Evolutionary conservation across 495 filamentous ascomycete genomes (phyloP).

Genomic region (Glonium stellatum): DNA sequence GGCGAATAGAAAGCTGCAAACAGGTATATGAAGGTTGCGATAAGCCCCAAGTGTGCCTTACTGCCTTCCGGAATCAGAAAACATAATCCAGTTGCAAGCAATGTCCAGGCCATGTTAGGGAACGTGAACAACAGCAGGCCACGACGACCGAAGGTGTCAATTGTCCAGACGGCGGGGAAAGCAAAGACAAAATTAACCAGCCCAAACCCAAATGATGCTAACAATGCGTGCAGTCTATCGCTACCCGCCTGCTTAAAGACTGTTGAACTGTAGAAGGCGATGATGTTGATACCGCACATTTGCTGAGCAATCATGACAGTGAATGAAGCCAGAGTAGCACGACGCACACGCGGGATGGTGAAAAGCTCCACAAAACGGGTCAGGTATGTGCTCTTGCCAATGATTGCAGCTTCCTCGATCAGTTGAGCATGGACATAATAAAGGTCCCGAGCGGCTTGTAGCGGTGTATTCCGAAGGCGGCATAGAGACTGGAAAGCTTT

Average conservation of each 20-base stretch:
- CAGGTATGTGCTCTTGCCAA: conserved; percentile 44
- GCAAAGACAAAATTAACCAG: conserved; percentile 61
- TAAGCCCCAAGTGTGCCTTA: conserved; percentile 40
- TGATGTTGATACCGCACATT: conserved; percentile 32
- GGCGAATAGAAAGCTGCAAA: conserved; percentile 25
- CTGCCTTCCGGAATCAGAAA: conserved; percentile 21
- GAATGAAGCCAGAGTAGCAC: conserved; percentile 57
- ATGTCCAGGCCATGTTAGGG: conserved; percentile 35
- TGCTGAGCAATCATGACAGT: conserved; percentile 61
- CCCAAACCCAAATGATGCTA: conserved; percentile 55
- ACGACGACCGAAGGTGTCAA: conserved; percentile 39
- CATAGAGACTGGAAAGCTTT: conserved; percentile 52
- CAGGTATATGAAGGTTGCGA: conserved; percentile 42
- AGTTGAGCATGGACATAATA: conserved; percentile 61
- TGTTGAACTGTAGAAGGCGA: conserved; percentile 45
- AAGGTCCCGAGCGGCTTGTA: conserved; percentile 60
- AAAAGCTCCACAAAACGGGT: conserved; percentile 58
- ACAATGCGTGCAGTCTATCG: conserved; percentile 38
- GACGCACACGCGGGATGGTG: conserved; percentile 59
- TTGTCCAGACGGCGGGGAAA: conserved; percentile 59
- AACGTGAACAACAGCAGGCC: conserved; percentile 32
- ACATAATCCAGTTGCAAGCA: conserved; percentile 32
- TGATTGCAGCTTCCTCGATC: conserved; percentile 45
- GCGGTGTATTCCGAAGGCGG: conserved; percentile 49
- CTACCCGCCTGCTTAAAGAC: conserved; percentile 55